A percentile compares a stretch with the other conserved stretches of the same genome.
These are phyloP conservation scores for Termitomyces sp. DNA, from an alignment of 768 basidiomycete species.

Conservation along the genomic window DNA sequence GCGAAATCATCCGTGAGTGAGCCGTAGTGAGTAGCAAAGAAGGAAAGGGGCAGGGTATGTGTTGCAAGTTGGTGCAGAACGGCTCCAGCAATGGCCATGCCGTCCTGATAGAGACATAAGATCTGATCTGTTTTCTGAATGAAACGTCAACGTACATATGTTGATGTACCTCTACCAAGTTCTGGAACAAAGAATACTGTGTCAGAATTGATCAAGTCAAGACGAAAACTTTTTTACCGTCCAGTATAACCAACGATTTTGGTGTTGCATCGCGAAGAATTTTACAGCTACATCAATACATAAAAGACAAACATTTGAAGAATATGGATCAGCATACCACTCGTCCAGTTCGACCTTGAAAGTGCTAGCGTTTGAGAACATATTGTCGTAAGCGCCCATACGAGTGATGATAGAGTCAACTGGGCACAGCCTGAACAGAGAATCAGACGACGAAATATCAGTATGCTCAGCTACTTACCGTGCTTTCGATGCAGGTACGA, in stretches of 20 bases:
- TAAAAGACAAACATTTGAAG: background rate
- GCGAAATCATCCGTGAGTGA: slow-evolving; percentile 91
- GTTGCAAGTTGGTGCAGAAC: slow-evolving; percentile 94
- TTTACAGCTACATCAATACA: slow-evolving; percentile 58
- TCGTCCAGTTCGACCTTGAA: slow-evolving; percentile 99
- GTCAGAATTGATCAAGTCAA: slow-evolving; percentile 8
- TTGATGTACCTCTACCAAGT: slow-evolving; percentile 93
- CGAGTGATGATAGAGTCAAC: slow-evolving; percentile 91
- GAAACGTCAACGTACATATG: slow-evolving; percentile 50
- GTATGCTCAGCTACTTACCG: slow-evolving; percentile 35
- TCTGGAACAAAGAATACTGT: slow-evolving; percentile 38
- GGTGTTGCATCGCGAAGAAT: slow-evolving; percentile 93
- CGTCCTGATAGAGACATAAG: slow-evolving; percentile 21
- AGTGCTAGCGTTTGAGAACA: slow-evolving; percentile 91
- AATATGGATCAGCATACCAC: slow-evolving; percentile 45
- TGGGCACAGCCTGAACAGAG: slow-evolving; percentile 60
- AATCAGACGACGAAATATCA: background rate
- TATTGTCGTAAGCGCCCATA: slow-evolving; percentile 98
- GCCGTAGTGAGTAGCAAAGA: slow-evolving; percentile 98
- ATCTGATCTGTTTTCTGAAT: background rate
- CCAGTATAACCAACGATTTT: slow-evolving; percentile 88
- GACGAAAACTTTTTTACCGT: slow-evolving; percentile 49
- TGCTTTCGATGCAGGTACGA: slow-evolving; percentile 82
- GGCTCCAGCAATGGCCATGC: slow-evolving; percentile 97
- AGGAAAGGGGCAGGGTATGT: slow-evolving; percentile 83